Evolutionary conservation across 75 land plant genomes (phyloP).

Genomic region (Picea sitchensis): DNA sequence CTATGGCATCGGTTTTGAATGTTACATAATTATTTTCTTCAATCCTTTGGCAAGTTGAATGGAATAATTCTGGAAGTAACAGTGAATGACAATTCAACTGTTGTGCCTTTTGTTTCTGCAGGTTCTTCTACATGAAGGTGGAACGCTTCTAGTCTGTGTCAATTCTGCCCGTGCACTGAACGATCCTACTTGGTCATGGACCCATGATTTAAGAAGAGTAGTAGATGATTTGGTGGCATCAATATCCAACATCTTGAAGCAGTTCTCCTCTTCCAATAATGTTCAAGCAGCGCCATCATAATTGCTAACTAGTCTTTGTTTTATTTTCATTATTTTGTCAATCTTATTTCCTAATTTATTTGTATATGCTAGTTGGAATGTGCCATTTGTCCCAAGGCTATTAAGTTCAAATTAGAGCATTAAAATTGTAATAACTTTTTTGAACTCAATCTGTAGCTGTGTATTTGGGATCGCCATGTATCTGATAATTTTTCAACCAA

Average conservation of each 20-base stretch:
- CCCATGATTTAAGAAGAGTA: conserved; percentile 29
- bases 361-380: too few relatives aligned
- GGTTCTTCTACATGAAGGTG: conserved; percentile 99
- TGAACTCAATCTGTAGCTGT: too few relatives aligned
- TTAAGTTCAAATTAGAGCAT: too few relatives aligned
- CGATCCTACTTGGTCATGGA: conserved; percentile 75
- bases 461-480: too few relatives aligned
- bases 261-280: conserved; percentile 8
- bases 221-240: conserved; percentile 11
- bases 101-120: conserved; percentile 20
- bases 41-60: background rate
- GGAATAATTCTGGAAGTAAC: background rate
- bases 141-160: conserved; percentile 92
- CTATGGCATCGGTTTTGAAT: too few relatives aligned
- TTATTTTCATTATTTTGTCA: too few relatives aligned
- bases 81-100: background rate
- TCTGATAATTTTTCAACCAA: too few relatives aligned
- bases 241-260: background rate
- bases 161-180: conserved; percentile 91
- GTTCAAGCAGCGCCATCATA: conserved; percentile 29
- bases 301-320: background rate
- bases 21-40: too few relatives aligned
- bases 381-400: too few relatives aligned
- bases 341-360: too few relatives aligned
- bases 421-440: too few relatives aligned